A percentile compares a stretch with the other conserved stretches of the same genome.
Evolutionary conservation across 2,329 filamentous ascomycete genomes (phyloP).

Genomic region (Seiridium unicorne): DNA sequence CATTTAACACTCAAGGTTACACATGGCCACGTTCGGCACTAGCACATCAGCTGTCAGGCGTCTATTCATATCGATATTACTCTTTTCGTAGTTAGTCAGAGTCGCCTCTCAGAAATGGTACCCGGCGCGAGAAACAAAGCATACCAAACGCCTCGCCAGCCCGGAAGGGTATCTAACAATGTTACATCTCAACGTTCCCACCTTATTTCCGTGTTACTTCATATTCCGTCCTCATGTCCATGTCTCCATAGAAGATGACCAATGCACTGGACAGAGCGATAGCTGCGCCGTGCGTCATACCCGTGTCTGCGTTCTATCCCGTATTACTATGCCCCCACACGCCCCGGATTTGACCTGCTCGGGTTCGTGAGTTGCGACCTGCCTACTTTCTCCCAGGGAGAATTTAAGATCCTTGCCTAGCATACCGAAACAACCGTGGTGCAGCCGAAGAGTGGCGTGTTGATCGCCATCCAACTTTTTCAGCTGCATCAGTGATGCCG

Average conservation of each 20-base stretch:
- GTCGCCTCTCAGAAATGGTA: neutral
- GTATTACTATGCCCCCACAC: too few relatives aligned
- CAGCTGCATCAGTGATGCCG: too few relatives aligned
- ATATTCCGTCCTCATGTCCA: neutral
- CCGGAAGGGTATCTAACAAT: constrained; percentile 2
- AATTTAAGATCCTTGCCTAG: too few relatives aligned
- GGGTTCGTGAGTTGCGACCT: too few relatives aligned
- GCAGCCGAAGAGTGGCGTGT: too few relatives aligned
- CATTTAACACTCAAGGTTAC: neutral
- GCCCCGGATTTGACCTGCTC: too few relatives aligned
- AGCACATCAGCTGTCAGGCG: neutral
- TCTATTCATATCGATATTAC: neutral
- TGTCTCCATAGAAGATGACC: neutral
- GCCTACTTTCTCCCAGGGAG: too few relatives aligned
- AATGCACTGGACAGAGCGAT: neutral
- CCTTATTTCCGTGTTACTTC: neutral
- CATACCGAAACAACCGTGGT: too few relatives aligned
- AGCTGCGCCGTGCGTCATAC: neutral
- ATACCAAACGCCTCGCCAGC: neutral
- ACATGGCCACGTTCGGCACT: neutral
- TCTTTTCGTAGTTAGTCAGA: neutral
- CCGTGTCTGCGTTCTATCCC: too few relatives aligned
- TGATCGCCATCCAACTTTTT: too few relatives aligned
- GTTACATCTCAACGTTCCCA: neutral
- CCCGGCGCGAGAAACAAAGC: neutral